phyloP scores from a whole-genome alignment of 805 yeast genomes.

The Brettanomyces anomalus region DNA sequence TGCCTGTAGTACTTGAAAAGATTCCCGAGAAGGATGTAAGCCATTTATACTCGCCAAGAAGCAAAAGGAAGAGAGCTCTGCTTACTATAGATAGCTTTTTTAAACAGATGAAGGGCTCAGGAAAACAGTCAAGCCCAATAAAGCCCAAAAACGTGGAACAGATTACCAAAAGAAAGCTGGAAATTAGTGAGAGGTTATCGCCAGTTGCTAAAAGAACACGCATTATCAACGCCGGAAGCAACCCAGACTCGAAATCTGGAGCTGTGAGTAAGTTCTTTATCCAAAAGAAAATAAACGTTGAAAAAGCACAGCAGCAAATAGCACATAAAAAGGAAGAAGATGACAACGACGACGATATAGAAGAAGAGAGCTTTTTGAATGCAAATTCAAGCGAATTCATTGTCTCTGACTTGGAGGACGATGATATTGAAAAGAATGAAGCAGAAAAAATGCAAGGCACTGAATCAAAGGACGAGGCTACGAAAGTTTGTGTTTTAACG shows the following conservation, averaged over 20 bases:
- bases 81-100: conserved; percentile 17
- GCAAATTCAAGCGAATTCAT: conserved; percentile 1
- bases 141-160: too few species aligned
- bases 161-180: too few species aligned
- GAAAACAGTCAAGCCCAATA: background rate
- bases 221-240: background rate
- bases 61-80: conserved; percentile 11
- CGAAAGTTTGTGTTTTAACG: background rate
- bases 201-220: background rate
- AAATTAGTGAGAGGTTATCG: background rate
- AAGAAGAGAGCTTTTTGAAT: background rate
- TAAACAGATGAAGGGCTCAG: conserved; percentile 4
- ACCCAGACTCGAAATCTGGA: background rate
- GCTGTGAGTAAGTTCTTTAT: too few species aligned
- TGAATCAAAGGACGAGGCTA: background rate
- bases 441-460: background rate
- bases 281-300: too few species aligned
- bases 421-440: background rate
- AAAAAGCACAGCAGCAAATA: too few species aligned
- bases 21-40: background rate
- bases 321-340: too few species aligned
- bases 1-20: background rate
- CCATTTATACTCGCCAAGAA: background rate
- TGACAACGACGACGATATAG: background rate
- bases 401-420: background rate